Percentiles rank a stretch among this genome's conserved stretches.
Conservation (phyloP, 441 rosid species). For the Gossypium lobatum region DNA sequence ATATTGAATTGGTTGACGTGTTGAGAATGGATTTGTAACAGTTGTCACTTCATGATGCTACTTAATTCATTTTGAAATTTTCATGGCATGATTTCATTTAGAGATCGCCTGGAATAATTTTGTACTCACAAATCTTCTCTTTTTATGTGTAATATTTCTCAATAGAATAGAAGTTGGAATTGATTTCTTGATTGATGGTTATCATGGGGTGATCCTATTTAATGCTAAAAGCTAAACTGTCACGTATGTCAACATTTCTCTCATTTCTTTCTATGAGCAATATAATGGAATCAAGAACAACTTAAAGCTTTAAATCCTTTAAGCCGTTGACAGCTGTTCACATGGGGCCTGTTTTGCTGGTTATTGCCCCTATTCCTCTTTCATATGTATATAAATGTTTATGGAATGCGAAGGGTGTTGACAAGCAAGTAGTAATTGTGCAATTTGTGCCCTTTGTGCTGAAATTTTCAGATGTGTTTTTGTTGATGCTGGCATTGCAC, state of each 20-base stretch:
- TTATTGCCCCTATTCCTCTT: background rate
- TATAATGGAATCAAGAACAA: background rate
- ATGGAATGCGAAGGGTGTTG: background rate
- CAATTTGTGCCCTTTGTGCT: slow-evolving; percentile 10
- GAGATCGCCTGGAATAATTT: background rate
- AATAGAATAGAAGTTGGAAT: slow-evolving; percentile 6
- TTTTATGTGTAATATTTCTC: background rate
- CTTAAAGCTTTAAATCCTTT: background rate
- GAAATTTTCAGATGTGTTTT: slow-evolving; percentile 72
- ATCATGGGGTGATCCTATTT: background rate
- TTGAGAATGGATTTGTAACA: background rate
- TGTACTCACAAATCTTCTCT: background rate
- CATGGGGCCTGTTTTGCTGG: background rate
- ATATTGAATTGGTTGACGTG: background rate
- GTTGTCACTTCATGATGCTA: background rate
- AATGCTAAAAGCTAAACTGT: background rate
- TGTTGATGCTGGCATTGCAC: slow-evolving; percentile 94
- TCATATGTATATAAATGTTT: background rate
- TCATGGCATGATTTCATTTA: background rate
- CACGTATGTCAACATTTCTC: background rate
- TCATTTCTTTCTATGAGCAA: background rate
- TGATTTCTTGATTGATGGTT: slow-evolving; percentile 9
- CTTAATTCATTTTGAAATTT: background rate
- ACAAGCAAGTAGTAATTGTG: slow-evolving; percentile 1
- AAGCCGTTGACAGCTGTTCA: background rate